Evolutionary conservation across 1,139 yeast genomes (phyloP), one percentile per base, ranked within the genome.

Genomic region (Pichia sp.): DNA sequence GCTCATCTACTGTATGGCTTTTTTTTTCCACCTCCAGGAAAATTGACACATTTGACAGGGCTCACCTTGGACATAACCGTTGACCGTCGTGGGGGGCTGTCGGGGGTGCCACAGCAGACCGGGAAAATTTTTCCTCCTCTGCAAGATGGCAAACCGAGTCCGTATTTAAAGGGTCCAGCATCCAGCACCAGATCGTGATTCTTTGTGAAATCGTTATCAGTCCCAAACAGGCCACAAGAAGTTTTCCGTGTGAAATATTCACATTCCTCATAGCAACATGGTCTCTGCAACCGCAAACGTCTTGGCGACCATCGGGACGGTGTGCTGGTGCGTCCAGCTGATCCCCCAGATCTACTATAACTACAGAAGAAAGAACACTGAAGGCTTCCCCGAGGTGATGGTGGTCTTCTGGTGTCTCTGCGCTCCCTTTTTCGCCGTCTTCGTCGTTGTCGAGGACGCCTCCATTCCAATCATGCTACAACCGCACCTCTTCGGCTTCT

Each of bases 271-370:
- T 19, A 19, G 23, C 23, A 45, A 8, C 1, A 59, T 58, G 61
- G 53, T 51, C 13, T 58, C 62, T 10, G 49, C 59, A 8, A 89
- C 89, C 1, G 82, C 88, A 30, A 89, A 88, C 52, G 90, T 87
- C 8, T 76, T 90, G 57, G 97, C 89, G n/a, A 89, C 96, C 8
- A 76, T 87, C 1, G 97, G 96, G 15, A 90, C 97, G 0, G 81
- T 90, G 5, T 77, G 88, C 58, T 92, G 97, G 97, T 90, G 97
- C 69, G 73, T 90, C 60, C 97, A 92, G 70, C 74, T 90, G 61
- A 76, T 89, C 1, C 97, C 98, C 2, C 98, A 90, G 68, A 84
- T 90, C 52, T 74, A 82, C 53, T 75, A 82, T 65, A 90, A 92
- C 67, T 89, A 78, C 71, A 75, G 75, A 54, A 77, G 77, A 13